Percentiles rank a stretch among this genome's conserved stretches.
Conservation (phyloP, 306 rosid species). For the Gillenia trifoliata region DNA sequence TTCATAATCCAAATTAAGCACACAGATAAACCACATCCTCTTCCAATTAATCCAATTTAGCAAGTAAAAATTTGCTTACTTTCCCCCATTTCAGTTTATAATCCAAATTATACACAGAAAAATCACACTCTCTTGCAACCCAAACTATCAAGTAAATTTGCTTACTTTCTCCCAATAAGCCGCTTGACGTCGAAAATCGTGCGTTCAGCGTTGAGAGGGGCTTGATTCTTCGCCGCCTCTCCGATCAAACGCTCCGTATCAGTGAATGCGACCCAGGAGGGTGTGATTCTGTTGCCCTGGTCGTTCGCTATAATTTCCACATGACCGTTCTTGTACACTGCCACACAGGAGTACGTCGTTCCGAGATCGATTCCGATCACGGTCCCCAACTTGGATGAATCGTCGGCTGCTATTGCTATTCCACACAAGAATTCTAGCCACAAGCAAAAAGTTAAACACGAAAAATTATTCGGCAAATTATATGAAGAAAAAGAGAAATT, state of each 20-base stretch:
- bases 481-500: no score
- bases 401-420: conserved; percentile 18
- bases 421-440: conserved; percentile 27
- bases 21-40: no score
- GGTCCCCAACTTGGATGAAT: conserved; percentile 26
- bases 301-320: conserved; percentile 58
- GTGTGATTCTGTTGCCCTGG: conserved; percentile 56
- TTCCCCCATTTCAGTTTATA: neutral
- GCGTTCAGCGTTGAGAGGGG: conserved; percentile 44
- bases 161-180: conserved; percentile 54
- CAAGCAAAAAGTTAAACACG: neutral
- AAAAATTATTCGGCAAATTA: neutral
- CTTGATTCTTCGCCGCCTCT: conserved; percentile 65
- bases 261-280: conserved; percentile 55
- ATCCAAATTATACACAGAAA: neutral
- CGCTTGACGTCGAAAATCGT: conserved; percentile 49
- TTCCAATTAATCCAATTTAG: no score
- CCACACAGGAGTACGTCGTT: conserved; percentile 51
- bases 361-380: conserved; percentile 59
- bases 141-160: neutral
- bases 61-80: no score
- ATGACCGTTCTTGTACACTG: conserved; percentile 45
- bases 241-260: conserved; percentile 48
- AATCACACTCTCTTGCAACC: neutral
- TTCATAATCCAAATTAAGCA: no score